Conservation (phyloP, 2,329 filamentous ascomycete species). For the Fusarium chuoi region DNA sequence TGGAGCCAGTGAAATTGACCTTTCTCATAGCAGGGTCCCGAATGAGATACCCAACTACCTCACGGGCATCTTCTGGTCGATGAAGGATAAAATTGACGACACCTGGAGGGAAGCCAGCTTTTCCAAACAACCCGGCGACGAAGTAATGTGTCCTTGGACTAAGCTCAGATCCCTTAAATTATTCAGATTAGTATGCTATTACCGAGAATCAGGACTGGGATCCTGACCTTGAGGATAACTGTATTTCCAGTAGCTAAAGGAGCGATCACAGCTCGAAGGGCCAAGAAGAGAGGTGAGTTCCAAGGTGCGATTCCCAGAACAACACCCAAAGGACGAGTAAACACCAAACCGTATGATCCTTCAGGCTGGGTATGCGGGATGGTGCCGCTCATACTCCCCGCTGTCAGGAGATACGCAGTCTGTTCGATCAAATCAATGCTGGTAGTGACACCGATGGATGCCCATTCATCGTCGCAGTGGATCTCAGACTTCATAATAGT, state of each 20-base stretch:
- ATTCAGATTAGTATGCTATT: not conserved
- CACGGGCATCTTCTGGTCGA: not conserved
- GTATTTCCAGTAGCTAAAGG: not conserved
- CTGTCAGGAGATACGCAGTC: not conserved
- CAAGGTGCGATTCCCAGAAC: not conserved
- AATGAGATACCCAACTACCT: not conserved
- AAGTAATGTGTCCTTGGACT: not conserved
- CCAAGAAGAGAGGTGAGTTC: not conserved
- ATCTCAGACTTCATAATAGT: not conserved
- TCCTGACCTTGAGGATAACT: not conserved
- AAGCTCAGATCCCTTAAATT: not conserved
- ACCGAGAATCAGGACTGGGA: accelerated
- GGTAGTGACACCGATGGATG: not conserved
- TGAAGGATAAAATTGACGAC: not conserved
- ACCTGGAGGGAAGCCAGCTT: not conserved
- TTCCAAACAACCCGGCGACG: not conserved
- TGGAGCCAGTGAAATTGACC: not conserved
- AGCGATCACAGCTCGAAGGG: not conserved
- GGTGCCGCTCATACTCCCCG: not conserved
- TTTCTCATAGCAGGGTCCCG: not conserved
- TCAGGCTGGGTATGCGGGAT: not conserved
- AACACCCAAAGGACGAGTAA: not conserved
- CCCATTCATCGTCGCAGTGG: not conserved
- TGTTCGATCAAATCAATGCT: not conserved
- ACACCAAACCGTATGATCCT: not conserved